These are phyloP conservation scores for Zygosaccharomyces pseudorouxii DNA, from an alignment of 805 yeast genomes.

Conservation along the genomic window DNA sequence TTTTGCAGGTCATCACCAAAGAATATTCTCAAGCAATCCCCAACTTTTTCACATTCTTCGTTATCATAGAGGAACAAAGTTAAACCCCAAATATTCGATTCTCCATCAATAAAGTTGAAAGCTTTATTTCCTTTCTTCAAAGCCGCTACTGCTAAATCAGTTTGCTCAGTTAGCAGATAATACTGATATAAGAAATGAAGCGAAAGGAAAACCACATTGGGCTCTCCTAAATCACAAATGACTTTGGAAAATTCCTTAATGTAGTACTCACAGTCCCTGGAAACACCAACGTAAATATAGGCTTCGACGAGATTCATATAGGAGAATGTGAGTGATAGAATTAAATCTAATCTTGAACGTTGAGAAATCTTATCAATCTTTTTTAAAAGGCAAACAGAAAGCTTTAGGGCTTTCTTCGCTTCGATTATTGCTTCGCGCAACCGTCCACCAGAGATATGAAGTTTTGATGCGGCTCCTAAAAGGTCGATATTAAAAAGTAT, in stretches of 20 bases:
- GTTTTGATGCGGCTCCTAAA: slow-evolving; percentile 18
- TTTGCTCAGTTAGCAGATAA: slow-evolving; percentile 24
- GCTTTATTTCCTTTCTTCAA: slow-evolving; percentile 17
- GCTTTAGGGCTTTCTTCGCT: slow-evolving; percentile 46
- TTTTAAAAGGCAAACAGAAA: slow-evolving; percentile 50
- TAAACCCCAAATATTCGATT: slow-evolving; percentile 24
- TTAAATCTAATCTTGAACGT: slow-evolving; percentile 37
- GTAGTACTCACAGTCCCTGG: slow-evolving; percentile 56
- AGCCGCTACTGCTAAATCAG: slow-evolving; percentile 5
- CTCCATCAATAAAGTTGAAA: slow-evolving; percentile 27
- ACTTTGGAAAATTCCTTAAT: slow-evolving; percentile 45
- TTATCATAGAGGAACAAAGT: slow-evolving; percentile 21
- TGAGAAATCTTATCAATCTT: slow-evolving; percentile 31
- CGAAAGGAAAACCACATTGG: slow-evolving; percentile 23
- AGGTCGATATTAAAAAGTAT: slow-evolving; percentile 29
- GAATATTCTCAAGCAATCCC: slow-evolving; percentile 19
- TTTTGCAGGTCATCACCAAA: slow-evolving; percentile 14
- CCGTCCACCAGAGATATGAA: slow-evolving; percentile 18
- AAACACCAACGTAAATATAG: slow-evolving; percentile 47
- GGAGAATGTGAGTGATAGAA: slow-evolving; percentile 35
- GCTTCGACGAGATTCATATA: slow-evolving; percentile 40
- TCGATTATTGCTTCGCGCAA: slow-evolving; percentile 33
- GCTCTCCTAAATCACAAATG: slow-evolving; percentile 30
- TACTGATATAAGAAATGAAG: slow-evolving; percentile 19
- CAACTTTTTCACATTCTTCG: slow-evolving; percentile 19